Evolutionary conservation across 352 stramenopile genomes (phyloP).

Genomic region (Pythium chondricola): DNA sequence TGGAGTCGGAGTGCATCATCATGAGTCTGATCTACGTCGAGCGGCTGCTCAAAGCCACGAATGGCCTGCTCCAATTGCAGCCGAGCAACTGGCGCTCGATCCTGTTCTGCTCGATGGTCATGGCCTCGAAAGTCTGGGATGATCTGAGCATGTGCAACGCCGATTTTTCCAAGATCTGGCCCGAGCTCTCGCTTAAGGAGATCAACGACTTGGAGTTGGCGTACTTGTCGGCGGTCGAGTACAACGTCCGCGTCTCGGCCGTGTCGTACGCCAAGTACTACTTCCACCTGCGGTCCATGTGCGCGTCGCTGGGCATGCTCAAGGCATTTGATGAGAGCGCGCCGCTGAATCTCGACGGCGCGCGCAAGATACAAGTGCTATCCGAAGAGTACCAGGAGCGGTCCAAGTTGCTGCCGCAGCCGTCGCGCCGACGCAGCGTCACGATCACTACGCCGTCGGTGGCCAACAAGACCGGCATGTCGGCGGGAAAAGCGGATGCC

Average conservation of each 20-base stretch:
- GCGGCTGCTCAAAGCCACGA: conserved; percentile 90
- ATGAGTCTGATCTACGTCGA: conserved; percentile 98
- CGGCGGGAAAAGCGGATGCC: conserved; percentile 7
- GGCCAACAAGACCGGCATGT: conserved; percentile 19
- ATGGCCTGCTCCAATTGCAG: conserved; percentile 66
- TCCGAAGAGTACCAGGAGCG: conserved; percentile 85
- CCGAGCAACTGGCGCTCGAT: conserved; percentile 91
- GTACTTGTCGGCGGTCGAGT: conserved; percentile 87
- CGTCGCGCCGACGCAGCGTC: conserved; percentile 66
- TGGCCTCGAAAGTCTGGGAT: conserved; percentile 97
- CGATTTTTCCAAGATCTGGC: conserved; percentile 94
- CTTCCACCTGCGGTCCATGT: conserved; percentile 94
- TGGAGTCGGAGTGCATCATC: conserved; percentile 97
- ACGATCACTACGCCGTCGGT: conserved; percentile 61
- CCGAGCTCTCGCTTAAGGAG: conserved; percentile 86
- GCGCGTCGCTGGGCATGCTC: conserved; percentile 84
- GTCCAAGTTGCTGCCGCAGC: conserved; percentile 64
- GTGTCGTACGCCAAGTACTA: conserved; percentile 94
- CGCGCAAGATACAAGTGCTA: conserved; percentile 83
- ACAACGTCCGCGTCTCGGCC: conserved; percentile 84
- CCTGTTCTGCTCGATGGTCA: conserved; percentile 95
- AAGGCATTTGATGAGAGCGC: conserved; percentile 68
- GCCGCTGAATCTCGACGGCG: conserved; percentile 74
- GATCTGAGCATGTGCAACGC: conserved; percentile 97
- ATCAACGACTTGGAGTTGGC: conserved; percentile 96